These are phyloP conservation scores for Lecanosticta acicola DNA, from an alignment of 2,329 filamentous ascomycete genomes.

Conservation along the genomic window DNA sequence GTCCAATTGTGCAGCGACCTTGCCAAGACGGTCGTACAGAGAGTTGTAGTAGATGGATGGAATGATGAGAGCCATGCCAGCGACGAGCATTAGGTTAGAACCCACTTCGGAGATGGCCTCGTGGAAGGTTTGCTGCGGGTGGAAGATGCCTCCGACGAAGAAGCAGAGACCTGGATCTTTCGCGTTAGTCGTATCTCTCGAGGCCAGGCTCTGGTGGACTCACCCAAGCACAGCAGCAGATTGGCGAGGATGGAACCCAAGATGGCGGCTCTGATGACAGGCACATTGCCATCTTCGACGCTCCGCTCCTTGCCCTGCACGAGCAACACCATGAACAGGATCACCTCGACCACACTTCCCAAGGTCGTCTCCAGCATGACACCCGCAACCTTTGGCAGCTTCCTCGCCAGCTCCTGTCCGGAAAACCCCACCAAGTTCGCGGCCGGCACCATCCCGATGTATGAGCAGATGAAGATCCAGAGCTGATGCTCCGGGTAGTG, in stretches of 20 bases:
- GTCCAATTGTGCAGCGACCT: slow-evolving; percentile 34
- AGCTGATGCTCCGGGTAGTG: slow-evolving; percentile 26
- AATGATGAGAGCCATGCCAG: slow-evolving; percentile 52
- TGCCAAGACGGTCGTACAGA: slow-evolving; percentile 6
- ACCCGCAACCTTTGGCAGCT: slow-evolving; percentile 67
- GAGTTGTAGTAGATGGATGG: slow-evolving; percentile 50
- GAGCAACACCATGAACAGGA: slow-evolving; percentile 73
- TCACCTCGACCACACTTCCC: slow-evolving; percentile 71
- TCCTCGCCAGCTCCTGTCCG: slow-evolving; percentile 64
- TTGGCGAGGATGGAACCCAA: slow-evolving; percentile 77
- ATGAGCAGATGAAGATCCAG: slow-evolving; percentile 45
- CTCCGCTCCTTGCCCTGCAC: slow-evolving; percentile 20
- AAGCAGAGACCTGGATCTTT: slow-evolving; percentile 55
- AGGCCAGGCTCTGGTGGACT: slow-evolving; percentile 1
- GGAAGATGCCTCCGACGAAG: slow-evolving; percentile 65
- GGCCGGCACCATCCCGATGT: slow-evolving; percentile 47
- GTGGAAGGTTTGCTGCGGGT: slow-evolving; percentile 65
- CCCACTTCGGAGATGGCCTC: slow-evolving; percentile 74
- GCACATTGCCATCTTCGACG: slow-evolving; percentile 28
- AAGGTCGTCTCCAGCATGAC: slow-evolving; percentile 51
- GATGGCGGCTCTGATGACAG: slow-evolving; percentile 76
- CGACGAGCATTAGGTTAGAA: slow-evolving; percentile 68
- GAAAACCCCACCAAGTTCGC: slow-evolving; percentile 54
- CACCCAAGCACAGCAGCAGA: slow-evolving; percentile 71
- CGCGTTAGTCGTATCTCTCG: slow-evolving; percentile 5